Percentiles rank a stretch among this genome's conserved stretches.
phyloP scores from a whole-genome alignment of 2,329 filamentous ascomycete genomes.

The Ophiosphaerella korrae region DNA sequence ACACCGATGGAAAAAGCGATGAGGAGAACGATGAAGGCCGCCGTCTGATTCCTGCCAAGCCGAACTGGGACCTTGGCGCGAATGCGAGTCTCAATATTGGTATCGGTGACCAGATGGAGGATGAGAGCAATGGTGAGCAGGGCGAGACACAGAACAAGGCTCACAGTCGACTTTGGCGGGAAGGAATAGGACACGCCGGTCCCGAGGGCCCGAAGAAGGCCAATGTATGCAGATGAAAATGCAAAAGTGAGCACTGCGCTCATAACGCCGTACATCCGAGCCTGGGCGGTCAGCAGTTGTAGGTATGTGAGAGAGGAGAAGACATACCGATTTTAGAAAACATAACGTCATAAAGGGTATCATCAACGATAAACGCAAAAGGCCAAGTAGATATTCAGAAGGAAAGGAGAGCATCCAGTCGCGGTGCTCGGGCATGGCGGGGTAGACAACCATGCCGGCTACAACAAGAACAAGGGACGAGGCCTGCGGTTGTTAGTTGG shows the following conservation, averaged over 20 bases:
- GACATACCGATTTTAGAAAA: slow-evolving; percentile 42
- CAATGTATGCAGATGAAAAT: slow-evolving; percentile 43
- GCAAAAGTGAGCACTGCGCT: slow-evolving; percentile 38
- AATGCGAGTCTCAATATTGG: slow-evolving; percentile 34
- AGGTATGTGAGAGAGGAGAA: background rate
- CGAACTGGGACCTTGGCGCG: slow-evolving; percentile 37
- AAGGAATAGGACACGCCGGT: slow-evolving; percentile 41
- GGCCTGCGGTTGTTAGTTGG: slow-evolving; percentile 30
- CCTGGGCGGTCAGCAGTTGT: slow-evolving; percentile 25
- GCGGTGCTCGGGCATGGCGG: slow-evolving; percentile 41
- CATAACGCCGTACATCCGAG: slow-evolving; percentile 42
- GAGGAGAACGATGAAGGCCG: slow-evolving; percentile 46
- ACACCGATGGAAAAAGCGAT: slow-evolving; percentile 44
- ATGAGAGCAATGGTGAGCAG: slow-evolving; percentile 40
- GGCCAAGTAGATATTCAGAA: slow-evolving; percentile 38
- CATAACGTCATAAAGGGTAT: slow-evolving; percentile 46
- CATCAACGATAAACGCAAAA: slow-evolving; percentile 45
- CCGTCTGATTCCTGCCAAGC: slow-evolving; percentile 38
- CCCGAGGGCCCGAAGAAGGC: slow-evolving; percentile 38
- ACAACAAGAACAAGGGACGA: slow-evolving; percentile 37
- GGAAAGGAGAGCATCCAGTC: slow-evolving; percentile 41
- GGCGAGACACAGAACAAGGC: slow-evolving; percentile 35
- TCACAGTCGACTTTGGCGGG: slow-evolving; percentile 40
- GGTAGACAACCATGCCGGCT: slow-evolving; percentile 35
- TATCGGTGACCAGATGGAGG: slow-evolving; percentile 36